Percentiles rank a stretch among this genome's conserved stretches.
Conservation (phyloP, 495 filamentous ascomycete species). For the Bryoglossum gracile region DNA sequence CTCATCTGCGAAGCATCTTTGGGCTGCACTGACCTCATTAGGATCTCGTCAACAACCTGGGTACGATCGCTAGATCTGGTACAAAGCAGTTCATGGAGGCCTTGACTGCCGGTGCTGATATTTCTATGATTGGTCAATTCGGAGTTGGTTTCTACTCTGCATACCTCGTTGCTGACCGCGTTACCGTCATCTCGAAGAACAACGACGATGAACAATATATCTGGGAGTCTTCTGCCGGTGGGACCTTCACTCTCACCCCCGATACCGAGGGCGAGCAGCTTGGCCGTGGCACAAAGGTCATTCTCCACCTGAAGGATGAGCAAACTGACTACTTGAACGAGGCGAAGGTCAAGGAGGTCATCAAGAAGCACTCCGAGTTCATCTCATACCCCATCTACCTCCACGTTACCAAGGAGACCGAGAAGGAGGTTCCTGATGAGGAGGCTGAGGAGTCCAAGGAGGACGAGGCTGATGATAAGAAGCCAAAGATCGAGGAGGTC, state of each 20-base stretch:
- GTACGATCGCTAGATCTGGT: slow-evolving; percentile 96
- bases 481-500: slow-evolving; percentile 80
- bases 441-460: slow-evolving; percentile 71
- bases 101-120: slow-evolving; percentile 94
- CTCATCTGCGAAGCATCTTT: slow-evolving; percentile 5
- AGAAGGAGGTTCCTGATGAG: slow-evolving; percentile 97
- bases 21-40: slow-evolving; percentile 32
- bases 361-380: slow-evolving; percentile 99
- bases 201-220: slow-evolving; percentile 99
- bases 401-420: slow-evolving; percentile 96
- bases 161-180: slow-evolving; percentile 95
- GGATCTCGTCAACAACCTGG: slow-evolving; percentile 99
- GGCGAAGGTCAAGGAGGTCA: slow-evolving; percentile 98
- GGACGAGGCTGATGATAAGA: slow-evolving; percentile 55
- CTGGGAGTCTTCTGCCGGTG: slow-evolving; percentile 97
- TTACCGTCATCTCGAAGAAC: slow-evolving; percentile 94
- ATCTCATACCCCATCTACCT: slow-evolving; percentile 99
- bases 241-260: slow-evolving; percentile 88
- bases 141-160: slow-evolving; percentile 99
- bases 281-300: slow-evolving; percentile 93
- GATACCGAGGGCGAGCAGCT: slow-evolving; percentile 88
- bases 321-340: slow-evolving; percentile 97
- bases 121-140: slow-evolving; percentile 99
- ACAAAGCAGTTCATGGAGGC: slow-evolving; percentile 99
- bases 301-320: slow-evolving; percentile 99